Percentiles rank a stretch among this genome's conserved stretches.
Evolutionary conservation across 2,329 filamentous ascomycete species (phyloP).

Genomic region (Simplicillium sp.): DNA sequence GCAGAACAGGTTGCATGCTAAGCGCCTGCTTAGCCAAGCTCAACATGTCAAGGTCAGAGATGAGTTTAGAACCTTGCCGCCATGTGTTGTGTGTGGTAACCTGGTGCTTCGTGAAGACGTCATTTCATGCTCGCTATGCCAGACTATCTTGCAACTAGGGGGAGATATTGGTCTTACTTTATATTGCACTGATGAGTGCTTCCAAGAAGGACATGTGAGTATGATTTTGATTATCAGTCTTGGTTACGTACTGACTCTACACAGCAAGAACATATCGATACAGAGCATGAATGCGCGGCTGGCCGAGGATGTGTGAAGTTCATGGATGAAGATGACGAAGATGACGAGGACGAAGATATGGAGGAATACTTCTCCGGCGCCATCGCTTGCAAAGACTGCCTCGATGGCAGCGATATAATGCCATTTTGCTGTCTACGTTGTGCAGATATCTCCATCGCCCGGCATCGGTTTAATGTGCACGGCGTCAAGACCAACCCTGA

Average conservation of each 20-base stretch:
- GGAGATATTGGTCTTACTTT: conserved; percentile 24
- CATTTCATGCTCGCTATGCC: conserved; percentile 34
- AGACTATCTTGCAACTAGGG: conserved; percentile 28
- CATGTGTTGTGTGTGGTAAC: conserved; percentile 29
- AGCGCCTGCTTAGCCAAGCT: conserved; percentile 20
- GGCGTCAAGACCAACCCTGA: too few relatives aligned
- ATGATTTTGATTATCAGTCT: neutral
- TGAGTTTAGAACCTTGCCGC: conserved; percentile 25
- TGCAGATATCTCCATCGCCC: too few relatives aligned
- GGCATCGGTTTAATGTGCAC: too few relatives aligned
- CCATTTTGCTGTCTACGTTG: too few relatives aligned
- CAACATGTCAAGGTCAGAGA: conserved; percentile 17
- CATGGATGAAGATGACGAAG: neutral
- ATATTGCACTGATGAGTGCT: conserved; percentile 36
- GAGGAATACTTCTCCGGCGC: neutral
- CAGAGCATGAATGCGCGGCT: neutral
- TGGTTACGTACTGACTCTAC: neutral
- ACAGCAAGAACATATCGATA: neutral
- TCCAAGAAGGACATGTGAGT: conserved; percentile 30
- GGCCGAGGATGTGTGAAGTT: neutral
- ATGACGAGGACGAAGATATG: neutral
- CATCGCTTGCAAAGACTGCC: neutral
- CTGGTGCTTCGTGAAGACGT: conserved; percentile 23
- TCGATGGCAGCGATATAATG: too few relatives aligned
- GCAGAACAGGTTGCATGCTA: conserved; percentile 29